These are phyloP conservation scores for Tirmania nivea DNA, from an alignment of 495 filamentous ascomycete genomes.

Conservation along the genomic window DNA sequence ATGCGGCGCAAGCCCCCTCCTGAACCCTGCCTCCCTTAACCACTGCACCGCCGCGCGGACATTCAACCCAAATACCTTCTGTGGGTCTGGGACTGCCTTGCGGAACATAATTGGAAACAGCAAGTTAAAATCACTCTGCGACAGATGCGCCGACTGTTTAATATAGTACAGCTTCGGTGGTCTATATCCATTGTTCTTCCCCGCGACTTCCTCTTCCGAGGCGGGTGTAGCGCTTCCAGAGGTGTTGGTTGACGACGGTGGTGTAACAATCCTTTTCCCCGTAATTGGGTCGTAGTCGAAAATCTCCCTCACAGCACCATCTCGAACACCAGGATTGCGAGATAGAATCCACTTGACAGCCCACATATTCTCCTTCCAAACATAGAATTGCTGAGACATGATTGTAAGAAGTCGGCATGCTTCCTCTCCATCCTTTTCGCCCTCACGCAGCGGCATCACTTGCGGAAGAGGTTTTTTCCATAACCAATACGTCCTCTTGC, in stretches of 20 bases:
- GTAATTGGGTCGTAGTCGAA: constrained; percentile 5
- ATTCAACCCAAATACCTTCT: constrained; percentile 40
- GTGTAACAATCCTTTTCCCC: constrained; percentile 2
- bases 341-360: constrained; percentile 36
- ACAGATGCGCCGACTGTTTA: constrained; percentile 40
- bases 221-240: background rate
- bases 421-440: constrained; percentile 3
- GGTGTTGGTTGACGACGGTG: background rate
- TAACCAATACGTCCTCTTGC: constrained; percentile 30
- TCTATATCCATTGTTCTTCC: constrained; percentile 3
- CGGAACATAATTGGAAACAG: constrained; percentile 47
- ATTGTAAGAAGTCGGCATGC: constrained; percentile 38
- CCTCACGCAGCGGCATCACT: constrained; percentile 21
- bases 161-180: constrained; percentile 41
- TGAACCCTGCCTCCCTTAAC: constrained; percentile 7
- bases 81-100: constrained; percentile 31
- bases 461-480: constrained; percentile 44
- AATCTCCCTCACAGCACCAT: constrained; percentile 4
- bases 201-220: constrained; percentile 14
- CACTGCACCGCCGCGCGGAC: constrained; percentile 14
- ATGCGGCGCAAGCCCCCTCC: background rate
- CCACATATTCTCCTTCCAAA: constrained; percentile 43
- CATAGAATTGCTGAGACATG: constrained; percentile 47
- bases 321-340: constrained; percentile 21
- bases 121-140: constrained; percentile 57